These are phyloP conservation scores for Debaryomyces psychrophilus DNA, from an alignment of 1,139 yeast genomes.

Conservation along the genomic window DNA sequence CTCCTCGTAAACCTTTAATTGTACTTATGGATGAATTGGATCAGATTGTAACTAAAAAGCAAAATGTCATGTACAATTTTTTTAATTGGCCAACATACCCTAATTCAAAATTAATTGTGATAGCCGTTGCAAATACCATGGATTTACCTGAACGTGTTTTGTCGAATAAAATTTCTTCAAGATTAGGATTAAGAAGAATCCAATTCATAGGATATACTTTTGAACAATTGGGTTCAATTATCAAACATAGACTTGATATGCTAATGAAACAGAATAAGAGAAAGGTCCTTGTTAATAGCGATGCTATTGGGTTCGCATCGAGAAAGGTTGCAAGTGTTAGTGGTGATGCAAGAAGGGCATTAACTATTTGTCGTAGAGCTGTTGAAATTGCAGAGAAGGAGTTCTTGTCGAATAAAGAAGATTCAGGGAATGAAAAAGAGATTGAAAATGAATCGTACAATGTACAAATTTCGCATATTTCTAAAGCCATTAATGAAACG, in stretches of 20 bases:
- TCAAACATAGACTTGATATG: slow-evolving; percentile 66
- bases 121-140: slow-evolving; percentile 97
- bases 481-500: slow-evolving; percentile 79
- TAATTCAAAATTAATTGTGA: slow-evolving; percentile 77
- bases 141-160: slow-evolving; percentile 90
- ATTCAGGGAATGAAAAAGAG: slow-evolving; percentile 19
- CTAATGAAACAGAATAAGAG: slow-evolving; percentile 44
- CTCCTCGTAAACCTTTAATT: slow-evolving; percentile 57
- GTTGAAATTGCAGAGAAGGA: slow-evolving; percentile 82
- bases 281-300: slow-evolving; percentile 57
- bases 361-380: slow-evolving; percentile 87
- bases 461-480: slow-evolving; percentile 71
- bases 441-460: slow-evolving; percentile 44
- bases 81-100: slow-evolving; percentile 95
- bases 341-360: slow-evolving; percentile 95
- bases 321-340: slow-evolving; percentile 94
- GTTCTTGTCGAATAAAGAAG: slow-evolving; percentile 24
- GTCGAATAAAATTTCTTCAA: slow-evolving; percentile 86
- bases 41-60: slow-evolving; percentile 83
- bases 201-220: slow-evolving; percentile 89
- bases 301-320: slow-evolving; percentile 89
- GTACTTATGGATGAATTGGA: slow-evolving; percentile 91
- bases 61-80: slow-evolving; percentile 90
- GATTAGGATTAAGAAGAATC: slow-evolving; percentile 85
- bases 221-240: slow-evolving; percentile 75